Base-by-base conservation (phyloP, 306 rosid species). In the Arachis stenosperma region DNA sequence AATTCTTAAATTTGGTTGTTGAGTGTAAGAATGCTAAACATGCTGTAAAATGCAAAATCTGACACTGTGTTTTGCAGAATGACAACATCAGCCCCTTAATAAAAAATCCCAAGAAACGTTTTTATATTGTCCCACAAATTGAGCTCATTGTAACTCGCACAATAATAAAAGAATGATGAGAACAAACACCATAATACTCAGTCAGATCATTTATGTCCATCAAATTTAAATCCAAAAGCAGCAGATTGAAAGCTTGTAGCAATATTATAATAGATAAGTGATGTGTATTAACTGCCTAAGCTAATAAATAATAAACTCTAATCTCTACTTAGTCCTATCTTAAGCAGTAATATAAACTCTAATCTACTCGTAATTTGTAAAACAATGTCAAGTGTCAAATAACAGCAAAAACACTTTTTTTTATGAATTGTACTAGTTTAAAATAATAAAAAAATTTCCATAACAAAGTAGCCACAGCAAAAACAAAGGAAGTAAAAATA, bases 131-230 rank as follows among this genome's bases (percentile, higher is more conserved):
- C 57, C 13, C 55, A 70, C 50, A 48, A 67, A 67, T 48, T 43
- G 46, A 74, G 54, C 65, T 53, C 56, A 68, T 81, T 53, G 69
- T 79, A 82, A 84, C 83, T 78, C 64, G 77, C 75, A 74, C 67
- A 43, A 27, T 15, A 71, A 54, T 63, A 73, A 72, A 80, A 75
- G 75, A 52, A 65, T 17, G 8, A 61, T 17, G 8, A 61, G 53
- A 65, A 33, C 61, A 67, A 57, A 73, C 84, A 80, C 63, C 61
- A 76, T 70, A 68, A 44, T 50, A 61, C 59, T 17, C 0, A 53
- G 52, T 64, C 70, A 52, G 58, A 59, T 82, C 6, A 50, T 36
- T 54, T 5, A 33, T n/a, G 71, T 41, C 41, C 70, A 61, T 74
- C 61, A 64, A 74, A 74, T 47, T 33, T 2, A 33, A 33, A 64